Conservation (phyloP, 495 filamentous ascomycete genomes). For the Antarctomyces pellizariae region DNA sequence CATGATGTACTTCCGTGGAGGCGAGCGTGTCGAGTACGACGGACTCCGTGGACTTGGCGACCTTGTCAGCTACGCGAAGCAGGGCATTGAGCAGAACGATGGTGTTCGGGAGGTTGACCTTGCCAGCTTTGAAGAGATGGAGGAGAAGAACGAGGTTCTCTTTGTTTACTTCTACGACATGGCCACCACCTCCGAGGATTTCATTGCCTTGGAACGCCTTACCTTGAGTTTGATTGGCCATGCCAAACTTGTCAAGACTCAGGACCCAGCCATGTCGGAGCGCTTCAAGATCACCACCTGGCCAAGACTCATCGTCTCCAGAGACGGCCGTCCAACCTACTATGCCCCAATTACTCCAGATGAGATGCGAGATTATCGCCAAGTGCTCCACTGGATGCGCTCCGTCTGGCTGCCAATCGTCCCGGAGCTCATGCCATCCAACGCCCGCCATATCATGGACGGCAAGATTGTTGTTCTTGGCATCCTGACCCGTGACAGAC, state of each 20-base stretch:
- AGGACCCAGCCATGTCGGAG: slow-evolving; percentile 42
- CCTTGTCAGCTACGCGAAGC: slow-evolving; percentile 64
- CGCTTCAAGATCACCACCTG: slow-evolving; percentile 88
- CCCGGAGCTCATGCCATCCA: slow-evolving; percentile 75
- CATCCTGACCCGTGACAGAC: slow-evolving; percentile 56
- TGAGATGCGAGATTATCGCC: slow-evolving; percentile 69
- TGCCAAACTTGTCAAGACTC: slow-evolving; percentile 76
- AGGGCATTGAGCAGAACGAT: slow-evolving; percentile 53
- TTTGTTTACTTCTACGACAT: slow-evolving; percentile 96
- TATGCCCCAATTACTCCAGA: slow-evolving; percentile 63
- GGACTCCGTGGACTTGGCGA: slow-evolving; percentile 85
- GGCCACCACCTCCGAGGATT: slow-evolving; percentile 80
- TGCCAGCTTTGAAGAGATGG: slow-evolving; percentile 53
- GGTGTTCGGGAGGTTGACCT: slow-evolving; percentile 62
- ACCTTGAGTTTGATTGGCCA: slow-evolving; percentile 73
- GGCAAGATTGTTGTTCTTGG: slow-evolving; percentile 81
- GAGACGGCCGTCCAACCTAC: slow-evolving; percentile 72
- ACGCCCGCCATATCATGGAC: slow-evolving; percentile 85
- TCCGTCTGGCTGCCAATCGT: slow-evolving; percentile 95
- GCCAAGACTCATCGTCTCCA: slow-evolving; percentile 72
- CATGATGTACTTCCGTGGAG: slow-evolving; percentile 78
- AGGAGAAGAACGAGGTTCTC: slow-evolving; percentile 82
- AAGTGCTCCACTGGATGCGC: slow-evolving; percentile 80
- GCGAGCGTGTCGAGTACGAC: slow-evolving; percentile 79
- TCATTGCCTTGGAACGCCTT: slow-evolving; percentile 64